Evolutionary conservation across 2,329 filamentous ascomycete genomes (phyloP), one percentile per base, ranked within the genome.

Genomic region (Colletotrichum sp.): DNA sequence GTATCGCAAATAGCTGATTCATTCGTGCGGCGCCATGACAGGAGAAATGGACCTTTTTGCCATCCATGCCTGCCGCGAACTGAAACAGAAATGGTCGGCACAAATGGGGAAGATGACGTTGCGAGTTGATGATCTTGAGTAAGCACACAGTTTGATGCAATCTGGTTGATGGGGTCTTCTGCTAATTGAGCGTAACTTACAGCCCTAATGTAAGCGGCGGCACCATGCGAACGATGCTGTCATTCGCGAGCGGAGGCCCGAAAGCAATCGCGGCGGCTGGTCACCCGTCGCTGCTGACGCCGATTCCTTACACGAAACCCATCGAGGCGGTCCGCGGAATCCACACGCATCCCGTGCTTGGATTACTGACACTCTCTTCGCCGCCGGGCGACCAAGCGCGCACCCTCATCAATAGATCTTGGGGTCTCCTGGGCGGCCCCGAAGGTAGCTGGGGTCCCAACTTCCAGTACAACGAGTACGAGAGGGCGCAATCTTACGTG

Each of bases 101-200:
- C 38, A 0, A 48, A 48, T 48, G 38, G 38, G 38, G 3, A 48
- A 48, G 38, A 48, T 48, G 38, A 48, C 38, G 9, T 0, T 48
- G 38, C 38, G 38, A n/a, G 38, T 48, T 48, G 38, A 48, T n/a
- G 38, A 48, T 48, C 38, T 48, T 48, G 38, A 48, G 38, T 48
- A 2, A 12, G 38, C 38, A 2, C 38, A 3, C 4, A 12, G 9
- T 4, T 5, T 43, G 2, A 43, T n/a, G 0, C 3, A n/a, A 43
- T 43, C 38, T 2, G 18, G 38, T 48, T n/a, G 38, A 48, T 48
- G 18, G 18, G 38, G 5, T 48, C 38, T 48, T 4, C 6, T 48
- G 38, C 38, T 48, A 48, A 48, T 48, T 48, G 18, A 43, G 1
- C 38, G 3, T n/a, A 7, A 43, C 5, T 1, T 6, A 0, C 18